Base-by-base conservation (phyloP, 257 asterid genomes). In the Nicotiana noctiflora region DNA sequence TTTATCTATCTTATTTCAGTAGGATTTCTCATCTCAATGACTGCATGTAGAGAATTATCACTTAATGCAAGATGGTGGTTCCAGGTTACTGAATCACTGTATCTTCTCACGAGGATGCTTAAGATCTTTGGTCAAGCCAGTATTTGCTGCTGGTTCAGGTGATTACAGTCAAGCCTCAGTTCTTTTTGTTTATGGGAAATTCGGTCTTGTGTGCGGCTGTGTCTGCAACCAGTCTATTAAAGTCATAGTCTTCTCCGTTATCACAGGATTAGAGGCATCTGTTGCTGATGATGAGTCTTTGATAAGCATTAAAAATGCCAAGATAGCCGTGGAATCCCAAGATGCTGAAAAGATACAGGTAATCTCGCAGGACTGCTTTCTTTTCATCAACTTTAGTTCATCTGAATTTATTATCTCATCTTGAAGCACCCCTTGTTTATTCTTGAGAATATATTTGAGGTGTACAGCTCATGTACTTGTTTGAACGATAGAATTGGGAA, bases 301-400 rank as follows among this genome's bases (percentile, higher is more conserved):
- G 25, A 68, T 89, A 53, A 59, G 78, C 77, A 77, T 91, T 77
- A 88, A 88, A 79, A 86, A 90, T 70, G 85, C 84, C 1, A 88
- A 89, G 86, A 81, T 91, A 82, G 85, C 79, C 3, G 88, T 88
- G 82, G 93, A 88, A 88, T 89, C 91, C 62, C 82, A 87, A 84
- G 93, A 90, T 76, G 90, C 84, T 19, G 88, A 87, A 31, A 89
- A 89, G 88, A 88, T 88, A 85, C 92, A 89, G 81, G 94, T 90
- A 85, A 84, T 91, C 29, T 60, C 84, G 76, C 59, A 80, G 59
- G 57, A 55, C 81, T 60, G 70, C 60, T 55, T 78, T 44, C 31
- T 19, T 23, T 62, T 40, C 46, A 21, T 62, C n/a, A n/a, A n/a
- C n/a, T n/a, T n/a, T n/a, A n/a, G n/a, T n/a, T 60, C 65, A 60